Evolutionary conservation across 164 flowering plant species (phyloP).

Genomic region (Vitis cinerea): DNA sequence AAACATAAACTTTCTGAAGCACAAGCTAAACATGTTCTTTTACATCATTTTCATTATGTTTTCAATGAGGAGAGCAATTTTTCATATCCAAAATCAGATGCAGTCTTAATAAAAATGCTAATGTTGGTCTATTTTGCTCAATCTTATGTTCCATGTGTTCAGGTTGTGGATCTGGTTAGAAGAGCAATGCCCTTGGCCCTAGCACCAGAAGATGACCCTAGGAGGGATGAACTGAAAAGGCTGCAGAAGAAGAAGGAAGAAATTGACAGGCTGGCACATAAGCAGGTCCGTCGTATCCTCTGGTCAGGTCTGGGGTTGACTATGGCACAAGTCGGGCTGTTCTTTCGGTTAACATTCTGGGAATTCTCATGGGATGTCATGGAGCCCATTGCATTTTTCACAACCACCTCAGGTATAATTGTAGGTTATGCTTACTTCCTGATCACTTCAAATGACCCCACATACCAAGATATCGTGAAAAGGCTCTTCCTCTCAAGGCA

Average conservation of each 20-base stretch:
- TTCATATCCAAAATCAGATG: no score
- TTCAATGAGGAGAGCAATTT: no score
- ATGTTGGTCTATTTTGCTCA: background rate
- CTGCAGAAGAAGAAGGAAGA: constrained; percentile 69
- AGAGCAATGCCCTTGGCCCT: constrained; percentile 75
- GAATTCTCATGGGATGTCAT: constrained; percentile 97
- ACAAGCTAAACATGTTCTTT: no score
- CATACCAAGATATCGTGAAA: constrained; percentile 83
- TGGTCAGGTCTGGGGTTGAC: constrained; percentile 71
- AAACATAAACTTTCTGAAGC: no score
- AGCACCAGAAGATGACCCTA: constrained; percentile 69
- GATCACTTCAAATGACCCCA: constrained; percentile 79
- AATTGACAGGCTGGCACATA: constrained; percentile 73
- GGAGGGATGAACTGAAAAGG: constrained; percentile 57
- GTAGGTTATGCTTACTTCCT: constrained; percentile 84
- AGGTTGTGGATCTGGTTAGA: constrained; percentile 81
- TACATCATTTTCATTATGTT: no score
- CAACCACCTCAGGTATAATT: constrained; percentile 62
- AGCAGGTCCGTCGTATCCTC: constrained; percentile 68
- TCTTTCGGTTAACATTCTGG: constrained; percentile 90
- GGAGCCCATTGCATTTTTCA: constrained; percentile 89
- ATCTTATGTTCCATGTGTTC: constrained; percentile 4
- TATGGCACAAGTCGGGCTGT: constrained; percentile 69
- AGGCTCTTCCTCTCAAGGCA: constrained; percentile 76
- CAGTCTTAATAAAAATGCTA: no score